phyloP scores from a whole-genome alignment of 139 green algal species.

The Edaphochlamys debaryana region DNA sequence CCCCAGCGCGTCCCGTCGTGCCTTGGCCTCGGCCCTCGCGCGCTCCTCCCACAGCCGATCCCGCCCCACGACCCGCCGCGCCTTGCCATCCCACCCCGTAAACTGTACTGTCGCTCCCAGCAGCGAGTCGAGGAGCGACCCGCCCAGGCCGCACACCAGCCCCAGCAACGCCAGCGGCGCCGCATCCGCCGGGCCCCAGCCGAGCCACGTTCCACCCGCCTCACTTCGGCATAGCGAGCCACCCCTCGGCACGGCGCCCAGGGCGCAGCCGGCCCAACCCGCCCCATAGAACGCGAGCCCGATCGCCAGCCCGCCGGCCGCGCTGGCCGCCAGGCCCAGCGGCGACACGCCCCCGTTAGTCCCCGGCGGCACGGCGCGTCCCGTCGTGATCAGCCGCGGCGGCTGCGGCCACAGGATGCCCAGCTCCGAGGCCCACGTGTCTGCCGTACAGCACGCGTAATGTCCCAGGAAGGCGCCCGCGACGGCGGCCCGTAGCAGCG shows the following conservation, averaged over 20 bases:
- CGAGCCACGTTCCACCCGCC: neutral
- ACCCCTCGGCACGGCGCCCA: neutral
- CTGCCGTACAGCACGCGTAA: constrained; percentile 90
- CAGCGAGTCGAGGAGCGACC: constrained; percentile 91
- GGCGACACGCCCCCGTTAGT: constrained; percentile 90
- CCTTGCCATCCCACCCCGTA: constrained; percentile 70
- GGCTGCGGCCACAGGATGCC: constrained; percentile 67
- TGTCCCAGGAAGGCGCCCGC: constrained; percentile 67
- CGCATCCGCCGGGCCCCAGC: neutral
- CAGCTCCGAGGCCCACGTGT: constrained; percentile 93
- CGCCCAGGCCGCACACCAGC: constrained; percentile 80
- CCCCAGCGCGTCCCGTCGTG: neutral
- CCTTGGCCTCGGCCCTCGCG: neutral
- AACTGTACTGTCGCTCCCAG: constrained; percentile 95
- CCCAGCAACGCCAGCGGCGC: constrained; percentile 64
- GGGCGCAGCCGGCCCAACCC: neutral
- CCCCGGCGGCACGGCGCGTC: constrained; percentile 72
- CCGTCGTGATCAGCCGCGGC: constrained; percentile 89
- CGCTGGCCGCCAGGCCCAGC: constrained; percentile 74
- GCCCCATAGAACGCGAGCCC: constrained; percentile 69
- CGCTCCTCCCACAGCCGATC: neutral
- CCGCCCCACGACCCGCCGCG: constrained; percentile 49
- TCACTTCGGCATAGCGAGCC: neutral
- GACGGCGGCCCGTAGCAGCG: neutral
- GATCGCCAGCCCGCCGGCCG: constrained; percentile 80